These are phyloP conservation scores for Eremothecium sinecaudum DNA, from an alignment of 1,139 yeast genomes.

Conservation along the genomic window DNA sequence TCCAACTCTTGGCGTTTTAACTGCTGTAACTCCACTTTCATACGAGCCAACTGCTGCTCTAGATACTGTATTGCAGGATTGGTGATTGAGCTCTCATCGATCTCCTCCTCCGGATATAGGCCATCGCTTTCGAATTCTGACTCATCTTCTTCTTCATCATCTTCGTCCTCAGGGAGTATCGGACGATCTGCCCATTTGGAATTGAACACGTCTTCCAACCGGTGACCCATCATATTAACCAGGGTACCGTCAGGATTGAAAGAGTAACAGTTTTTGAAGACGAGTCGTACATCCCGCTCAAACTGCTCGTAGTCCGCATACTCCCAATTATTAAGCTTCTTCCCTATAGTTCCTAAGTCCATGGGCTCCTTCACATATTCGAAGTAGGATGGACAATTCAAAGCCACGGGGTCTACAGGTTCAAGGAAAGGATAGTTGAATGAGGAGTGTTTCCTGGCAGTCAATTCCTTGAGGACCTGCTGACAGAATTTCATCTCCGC, in stretches of 20 bases:
- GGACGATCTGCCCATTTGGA: constrained; percentile 89
- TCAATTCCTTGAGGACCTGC: constrained; percentile 71
- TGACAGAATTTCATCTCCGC: constrained; percentile 84
- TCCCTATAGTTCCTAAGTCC: constrained; percentile 84
- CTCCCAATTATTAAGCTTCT: constrained; percentile 73
- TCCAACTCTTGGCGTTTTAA: constrained; percentile 68
- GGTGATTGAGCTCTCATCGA: constrained; percentile 63
- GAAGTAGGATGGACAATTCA: constrained; percentile 82
- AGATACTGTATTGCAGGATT: constrained; percentile 85
- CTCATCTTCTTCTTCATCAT: constrained; percentile 30
- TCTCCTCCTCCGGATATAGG: constrained; percentile 50
- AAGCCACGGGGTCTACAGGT: constrained; percentile 93
- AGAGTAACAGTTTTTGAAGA: constrained; percentile 78
- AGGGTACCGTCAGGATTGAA: constrained; percentile 96
- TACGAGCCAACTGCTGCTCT: constrained; percentile 75
- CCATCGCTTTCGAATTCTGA: constrained; percentile 41
- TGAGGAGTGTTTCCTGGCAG: constrained; percentile 71
- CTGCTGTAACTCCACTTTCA: constrained; percentile 76
- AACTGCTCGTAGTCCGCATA: constrained; percentile 86
- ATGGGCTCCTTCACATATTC: constrained; percentile 85
- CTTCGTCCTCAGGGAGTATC: constrained; percentile 32
- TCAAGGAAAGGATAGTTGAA: constrained; percentile 83
- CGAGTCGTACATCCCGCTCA: constrained; percentile 70
- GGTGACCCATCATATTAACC: constrained; percentile 91
- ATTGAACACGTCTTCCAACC: constrained; percentile 75